Conservation (phyloP, 2,329 filamentous ascomycete genomes). For the Didymella glomerata region DNA sequence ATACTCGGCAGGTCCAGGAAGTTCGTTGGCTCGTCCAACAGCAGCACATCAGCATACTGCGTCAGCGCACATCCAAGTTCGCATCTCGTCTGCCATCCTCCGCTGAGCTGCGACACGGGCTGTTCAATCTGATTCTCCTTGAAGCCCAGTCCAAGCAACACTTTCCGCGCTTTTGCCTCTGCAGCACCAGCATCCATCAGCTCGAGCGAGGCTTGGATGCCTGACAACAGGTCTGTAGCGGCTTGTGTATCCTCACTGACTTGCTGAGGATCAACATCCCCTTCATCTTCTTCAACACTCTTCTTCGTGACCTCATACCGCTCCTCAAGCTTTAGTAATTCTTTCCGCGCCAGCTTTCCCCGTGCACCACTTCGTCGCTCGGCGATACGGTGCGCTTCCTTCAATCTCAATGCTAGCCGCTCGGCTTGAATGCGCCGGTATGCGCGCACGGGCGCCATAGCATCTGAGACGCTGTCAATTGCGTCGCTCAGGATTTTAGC, state of each 20-base stretch:
- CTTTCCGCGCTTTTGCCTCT: conserved; percentile 70
- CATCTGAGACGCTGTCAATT: conserved; percentile 64
- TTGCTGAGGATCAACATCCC: conserved; percentile 64
- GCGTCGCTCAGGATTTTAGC: conserved; percentile 69
- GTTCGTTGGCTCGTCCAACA: conserved; percentile 88
- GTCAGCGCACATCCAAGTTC: conserved; percentile 65
- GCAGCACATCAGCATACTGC: conserved; percentile 77
- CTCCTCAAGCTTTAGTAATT: conserved; percentile 73
- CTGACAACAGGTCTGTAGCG: conserved; percentile 73
- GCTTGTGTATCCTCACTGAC: conserved; percentile 73
- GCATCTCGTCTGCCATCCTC: conserved; percentile 62
- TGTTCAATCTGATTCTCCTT: conserved; percentile 67
- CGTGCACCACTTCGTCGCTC: conserved; percentile 76
- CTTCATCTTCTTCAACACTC: conserved; percentile 59
- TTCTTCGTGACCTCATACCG: conserved; percentile 65
- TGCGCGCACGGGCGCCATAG: conserved; percentile 66
- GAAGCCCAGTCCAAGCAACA: conserved; percentile 75
- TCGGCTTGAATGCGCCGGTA: conserved; percentile 70
- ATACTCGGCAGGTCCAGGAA: conserved; percentile 85
- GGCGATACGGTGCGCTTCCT: conserved; percentile 76
- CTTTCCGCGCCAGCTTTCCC: conserved; percentile 78
- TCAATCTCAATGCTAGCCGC: conserved; percentile 69
- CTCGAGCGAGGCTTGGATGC: conserved; percentile 73
- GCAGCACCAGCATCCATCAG: conserved; percentile 65
- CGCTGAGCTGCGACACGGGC: conserved; percentile 72